Evolutionary conservation across 2,329 filamentous ascomycete genomes (phyloP).

Genomic region (Penicillium sp.): DNA sequence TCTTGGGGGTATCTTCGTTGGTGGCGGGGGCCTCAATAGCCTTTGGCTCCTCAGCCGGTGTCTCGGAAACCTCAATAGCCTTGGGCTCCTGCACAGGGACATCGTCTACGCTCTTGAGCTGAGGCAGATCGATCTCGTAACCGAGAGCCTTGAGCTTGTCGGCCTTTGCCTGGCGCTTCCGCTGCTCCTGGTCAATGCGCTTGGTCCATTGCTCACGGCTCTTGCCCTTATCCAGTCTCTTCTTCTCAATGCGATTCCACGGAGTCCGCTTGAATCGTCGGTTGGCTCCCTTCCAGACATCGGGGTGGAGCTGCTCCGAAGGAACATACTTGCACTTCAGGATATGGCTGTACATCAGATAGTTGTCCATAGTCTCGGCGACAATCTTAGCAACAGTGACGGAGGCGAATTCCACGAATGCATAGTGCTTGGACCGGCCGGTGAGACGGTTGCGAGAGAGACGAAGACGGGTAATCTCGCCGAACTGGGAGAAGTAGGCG

Average conservation of each 20-base stretch:
- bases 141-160: constrained; percentile 73
- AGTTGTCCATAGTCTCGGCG: constrained; percentile 94
- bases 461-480: constrained; percentile 70
- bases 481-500: constrained; percentile 91
- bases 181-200: constrained; percentile 68
- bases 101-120: constrained; percentile 60
- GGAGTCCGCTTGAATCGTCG: constrained; percentile 84
- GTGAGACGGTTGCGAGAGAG: constrained; percentile 90
- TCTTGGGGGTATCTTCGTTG: constrained; percentile 31
- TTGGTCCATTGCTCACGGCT: constrained; percentile 73
- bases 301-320: constrained; percentile 69
- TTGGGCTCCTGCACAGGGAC: constrained; percentile 44
- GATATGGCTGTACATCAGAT: constrained; percentile 90
- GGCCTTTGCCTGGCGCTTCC: constrained; percentile 63
- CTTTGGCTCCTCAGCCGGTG: constrained; percentile 22
- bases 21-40: constrained; percentile 29
- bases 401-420: constrained; percentile 81
- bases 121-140: constrained; percentile 73
- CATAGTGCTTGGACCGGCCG: constrained; percentile 86
- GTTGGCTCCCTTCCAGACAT: constrained; percentile 87
- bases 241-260: constrained; percentile 78
- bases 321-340: constrained; percentile 80
- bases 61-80: constrained; percentile 31
- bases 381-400: constrained; percentile 83
- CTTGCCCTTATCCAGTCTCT: constrained; percentile 66